Evolutionary conservation across 1,284 basidiomycete genomes (phyloP).

Genomic region (Microbotryum intermedium): DNA sequence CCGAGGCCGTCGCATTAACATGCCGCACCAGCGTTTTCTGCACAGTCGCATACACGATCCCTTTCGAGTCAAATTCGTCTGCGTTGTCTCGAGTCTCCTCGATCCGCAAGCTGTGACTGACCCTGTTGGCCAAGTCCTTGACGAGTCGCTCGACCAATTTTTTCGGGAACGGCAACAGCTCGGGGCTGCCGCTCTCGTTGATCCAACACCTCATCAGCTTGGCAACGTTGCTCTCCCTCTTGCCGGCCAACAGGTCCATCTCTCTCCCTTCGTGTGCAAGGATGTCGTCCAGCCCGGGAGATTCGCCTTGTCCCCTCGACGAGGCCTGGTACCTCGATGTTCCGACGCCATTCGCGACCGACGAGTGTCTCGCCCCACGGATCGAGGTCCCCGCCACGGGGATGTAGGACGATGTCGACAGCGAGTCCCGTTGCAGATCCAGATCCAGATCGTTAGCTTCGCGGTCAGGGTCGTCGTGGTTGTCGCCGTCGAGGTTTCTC

Average conservation of each 20-base stretch:
- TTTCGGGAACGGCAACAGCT: conserved; percentile 20
- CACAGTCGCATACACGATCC: background rate
- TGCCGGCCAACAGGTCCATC: background rate
- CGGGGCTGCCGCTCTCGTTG: conserved; percentile 26
- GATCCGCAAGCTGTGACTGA: background rate
- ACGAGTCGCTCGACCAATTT: conserved; percentile 20
- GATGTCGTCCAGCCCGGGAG: conserved; percentile 19
- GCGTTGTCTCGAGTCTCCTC: background rate
- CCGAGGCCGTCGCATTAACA: conserved; percentile 5
- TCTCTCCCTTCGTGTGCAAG: background rate
- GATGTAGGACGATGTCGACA: too few species aligned
- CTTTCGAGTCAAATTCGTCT: too few species aligned
- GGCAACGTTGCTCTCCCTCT: conserved; percentile 9
- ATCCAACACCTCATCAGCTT: conserved; percentile 16
- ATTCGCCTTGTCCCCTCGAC: conserved; percentile 9
- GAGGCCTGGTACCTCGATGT: background rate
- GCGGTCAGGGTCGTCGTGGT: too few species aligned
- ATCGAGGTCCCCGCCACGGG: conserved; percentile 10
- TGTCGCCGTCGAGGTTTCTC: too few species aligned
- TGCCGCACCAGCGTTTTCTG: conserved; percentile 22
- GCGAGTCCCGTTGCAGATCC: too few species aligned
- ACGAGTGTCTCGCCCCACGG: conserved; percentile 4
- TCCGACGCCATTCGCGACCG: background rate
- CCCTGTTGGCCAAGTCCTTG: conserved; percentile 14
- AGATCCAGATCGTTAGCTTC: too few species aligned